Evolutionary conservation across 1,139 yeast genomes (phyloP), one percentile per base, ranked within the genome.

Genomic region (Sugiyamaella grinbergsii): DNA sequence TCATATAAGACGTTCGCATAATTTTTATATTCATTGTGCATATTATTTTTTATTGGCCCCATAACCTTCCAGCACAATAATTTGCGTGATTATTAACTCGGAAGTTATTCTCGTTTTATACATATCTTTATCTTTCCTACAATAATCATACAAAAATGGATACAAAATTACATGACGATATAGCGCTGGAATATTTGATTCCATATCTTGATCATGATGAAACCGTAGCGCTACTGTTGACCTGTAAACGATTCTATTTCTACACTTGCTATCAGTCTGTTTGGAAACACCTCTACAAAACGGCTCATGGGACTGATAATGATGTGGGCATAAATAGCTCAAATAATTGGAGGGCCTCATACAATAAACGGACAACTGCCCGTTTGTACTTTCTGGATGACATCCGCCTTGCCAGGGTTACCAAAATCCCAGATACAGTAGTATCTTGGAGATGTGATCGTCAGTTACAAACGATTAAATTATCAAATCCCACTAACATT

Each of bases 141-240:
- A 4, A 33, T 19, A 33, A 33, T 19, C 16, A 33, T 33, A n/a
- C n/a, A n/a, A n/a, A n/a, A n/a, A n/a, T n/a, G 37, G 37, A 33
- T 8, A 15, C 8, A 5, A 33, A 11, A 11, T 15, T 33, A 4
- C 10, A 33, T 15, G 37, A 33, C 10, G 37, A 33, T 19, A 33
- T 33, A 15, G 10, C 13, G 16, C 10, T 33, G 20, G 4, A 33
- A 11, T 16, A 33, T 33, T 33, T 33, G 19, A 33, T 33, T 3
- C 37, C 37, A 15, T 3, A 15, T 11, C 37, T 33, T 33, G 37
- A 15, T 15, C 37, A 33, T 33, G 37, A 33, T 8, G 37, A 33
- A 11, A 33, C 37, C 3, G 5, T 33, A 2, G 10, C 37, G 2
- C 19, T 33, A 33, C 5, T 33, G 13, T 33, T 33, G 19, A 8